phyloP scores from a whole-genome alignment of 441 rosid species.

The Populus hybrid region DNA sequence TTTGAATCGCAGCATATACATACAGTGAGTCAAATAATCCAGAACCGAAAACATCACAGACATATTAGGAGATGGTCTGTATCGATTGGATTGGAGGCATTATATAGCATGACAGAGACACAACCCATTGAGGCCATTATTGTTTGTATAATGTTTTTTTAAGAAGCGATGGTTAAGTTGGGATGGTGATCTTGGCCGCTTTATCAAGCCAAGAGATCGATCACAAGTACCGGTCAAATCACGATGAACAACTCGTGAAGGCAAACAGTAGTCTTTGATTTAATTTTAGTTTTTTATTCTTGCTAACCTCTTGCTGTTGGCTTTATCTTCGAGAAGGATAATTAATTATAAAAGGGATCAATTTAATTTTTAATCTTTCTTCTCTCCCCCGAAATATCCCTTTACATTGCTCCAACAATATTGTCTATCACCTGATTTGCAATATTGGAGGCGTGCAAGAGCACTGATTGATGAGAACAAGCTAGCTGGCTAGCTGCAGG shows the following conservation, averaged over 20 bases:
- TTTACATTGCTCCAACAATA: constrained; percentile 27
- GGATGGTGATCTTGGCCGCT: constrained; percentile 8
- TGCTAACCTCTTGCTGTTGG: constrained; percentile 1
- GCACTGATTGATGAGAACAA: constrained; percentile 6
- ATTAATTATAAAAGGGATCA: no score
- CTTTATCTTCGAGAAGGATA: not conserved
- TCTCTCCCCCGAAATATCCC: constrained; percentile 5
- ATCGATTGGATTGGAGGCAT: constrained; percentile 21
- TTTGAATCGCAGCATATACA: not conserved
- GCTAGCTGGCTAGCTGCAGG: not conserved
- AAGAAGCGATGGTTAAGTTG: constrained; percentile 19
- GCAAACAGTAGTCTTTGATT: constrained; percentile 5
- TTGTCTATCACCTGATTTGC: constrained; percentile 11
- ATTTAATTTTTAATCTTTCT: not conserved
- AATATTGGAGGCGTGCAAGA: constrained; percentile 16
- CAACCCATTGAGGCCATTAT: not conserved
- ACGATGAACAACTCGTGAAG: not conserved
- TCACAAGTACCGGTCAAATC: constrained; percentile 10
- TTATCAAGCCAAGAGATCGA: not conserved
- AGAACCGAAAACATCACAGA: not conserved
- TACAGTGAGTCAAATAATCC: not conserved
- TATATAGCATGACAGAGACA: constrained; percentile 19
- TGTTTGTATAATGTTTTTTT: not conserved
- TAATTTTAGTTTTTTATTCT: not conserved
- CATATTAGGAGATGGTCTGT: not conserved